Evolutionary conservation across 1,139 yeast species (phyloP).

Genomic region (Pichia sp.): DNA sequence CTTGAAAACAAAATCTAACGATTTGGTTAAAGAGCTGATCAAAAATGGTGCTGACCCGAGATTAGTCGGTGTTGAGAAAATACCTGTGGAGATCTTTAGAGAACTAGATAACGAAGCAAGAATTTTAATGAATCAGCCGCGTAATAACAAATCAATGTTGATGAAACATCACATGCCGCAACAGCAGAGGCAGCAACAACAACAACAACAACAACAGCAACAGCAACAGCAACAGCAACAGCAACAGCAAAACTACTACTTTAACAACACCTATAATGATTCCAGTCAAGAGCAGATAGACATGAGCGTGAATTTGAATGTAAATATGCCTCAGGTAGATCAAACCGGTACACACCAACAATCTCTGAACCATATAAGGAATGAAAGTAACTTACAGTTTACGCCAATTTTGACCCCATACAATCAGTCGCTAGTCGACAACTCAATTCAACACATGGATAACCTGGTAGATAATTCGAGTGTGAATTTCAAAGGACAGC

Average conservation of each 20-base stretch:
- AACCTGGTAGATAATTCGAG: background rate
- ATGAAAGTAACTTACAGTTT: background rate
- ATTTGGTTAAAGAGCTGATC: conserved; percentile 28
- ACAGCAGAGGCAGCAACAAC: background rate
- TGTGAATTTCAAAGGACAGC: background rate
- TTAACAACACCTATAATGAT: background rate
- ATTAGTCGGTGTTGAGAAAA: conserved; percentile 14
- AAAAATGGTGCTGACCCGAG: conserved; percentile 34
- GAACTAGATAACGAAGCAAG: conserved; percentile 14
- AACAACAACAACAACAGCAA: background rate
- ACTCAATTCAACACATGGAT: background rate
- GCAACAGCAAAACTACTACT: background rate
- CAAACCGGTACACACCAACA: background rate
- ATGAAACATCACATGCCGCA: background rate
- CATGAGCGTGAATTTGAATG: no score
- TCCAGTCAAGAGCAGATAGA: no score
- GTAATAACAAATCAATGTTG: background rate
- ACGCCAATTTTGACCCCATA: background rate
- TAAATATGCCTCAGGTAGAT: no score
- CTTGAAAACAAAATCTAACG: conserved; percentile 31
- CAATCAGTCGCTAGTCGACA: background rate
- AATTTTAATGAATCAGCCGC: background rate
- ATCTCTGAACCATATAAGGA: background rate
- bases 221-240: background rate
- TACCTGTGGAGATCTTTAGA: conserved; percentile 18